Percentiles rank a stretch among this genome's conserved stretches.
phyloP scores from a whole-genome alignment of 2,329 filamentous ascomycete genomes.

The Ophiocordyceps camponoti-saundersi region DNA sequence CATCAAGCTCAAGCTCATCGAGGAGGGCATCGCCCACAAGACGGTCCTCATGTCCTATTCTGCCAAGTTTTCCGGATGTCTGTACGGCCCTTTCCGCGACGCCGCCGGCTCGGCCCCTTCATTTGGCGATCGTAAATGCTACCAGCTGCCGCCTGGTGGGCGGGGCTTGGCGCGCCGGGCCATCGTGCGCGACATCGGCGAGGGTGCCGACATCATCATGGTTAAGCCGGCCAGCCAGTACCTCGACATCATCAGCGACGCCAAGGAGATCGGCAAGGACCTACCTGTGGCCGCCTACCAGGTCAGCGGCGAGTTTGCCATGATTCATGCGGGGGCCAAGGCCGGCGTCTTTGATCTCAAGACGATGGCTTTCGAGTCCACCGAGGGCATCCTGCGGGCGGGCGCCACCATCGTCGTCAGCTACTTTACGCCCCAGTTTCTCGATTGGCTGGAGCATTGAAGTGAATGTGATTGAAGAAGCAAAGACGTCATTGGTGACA shows the following conservation, averaged over 20 bases:
- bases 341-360: slow-evolving; percentile 93
- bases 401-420: slow-evolving; percentile 86
- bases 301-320: slow-evolving; percentile 91
- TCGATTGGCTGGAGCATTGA: slow-evolving; percentile 45
- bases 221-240: slow-evolving; percentile 95
- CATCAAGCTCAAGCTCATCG: slow-evolving; percentile 95
- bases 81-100: slow-evolving; percentile 95
- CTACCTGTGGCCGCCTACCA: slow-evolving; percentile 92
- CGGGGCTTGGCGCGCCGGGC: slow-evolving; percentile 82
- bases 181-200: slow-evolving; percentile 74
- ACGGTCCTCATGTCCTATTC: slow-evolving; percentile 94
- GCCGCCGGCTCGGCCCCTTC: slow-evolving; percentile 81
- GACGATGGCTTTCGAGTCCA: slow-evolving; percentile 86
- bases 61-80: slow-evolving; percentile 90
- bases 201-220: slow-evolving; percentile 98
- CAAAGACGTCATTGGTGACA: background rate
- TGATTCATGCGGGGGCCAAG: slow-evolving; percentile 92
- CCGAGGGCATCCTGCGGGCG: slow-evolving; percentile 80
- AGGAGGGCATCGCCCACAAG: slow-evolving; percentile 81
- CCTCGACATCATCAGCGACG: slow-evolving; percentile 93
- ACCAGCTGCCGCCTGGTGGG: slow-evolving; percentile 86
- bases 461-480: too few relatives aligned
- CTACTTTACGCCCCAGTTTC: slow-evolving; percentile 79
- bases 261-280: slow-evolving; percentile 83
- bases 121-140: slow-evolving; percentile 91